Evolutionary conservation across 768 basidiomycete species (phyloP).

Genomic region (Leccinellum albellum): DNA sequence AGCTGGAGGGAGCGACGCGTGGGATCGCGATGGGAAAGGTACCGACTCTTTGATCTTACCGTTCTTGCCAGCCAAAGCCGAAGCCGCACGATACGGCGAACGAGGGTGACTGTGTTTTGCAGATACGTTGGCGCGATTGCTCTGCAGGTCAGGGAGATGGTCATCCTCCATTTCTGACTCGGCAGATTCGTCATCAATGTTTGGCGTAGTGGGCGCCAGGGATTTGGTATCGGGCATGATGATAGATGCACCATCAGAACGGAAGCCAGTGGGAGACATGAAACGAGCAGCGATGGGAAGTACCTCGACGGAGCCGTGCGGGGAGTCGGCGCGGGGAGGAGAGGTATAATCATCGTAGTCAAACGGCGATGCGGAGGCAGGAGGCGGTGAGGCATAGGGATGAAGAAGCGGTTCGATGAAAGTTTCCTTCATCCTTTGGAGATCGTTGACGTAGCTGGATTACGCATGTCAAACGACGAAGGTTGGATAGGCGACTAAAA

Average conservation of each 20-base stretch:
- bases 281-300: slow-evolving; percentile 88
- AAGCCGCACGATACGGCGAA: slow-evolving; percentile 65
- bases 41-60: slow-evolving; percentile 45
- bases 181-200: slow-evolving; percentile 71
- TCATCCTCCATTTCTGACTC: slow-evolving; percentile 68
- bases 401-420: slow-evolving; percentile 90
- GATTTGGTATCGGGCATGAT: slow-evolving; percentile 48
- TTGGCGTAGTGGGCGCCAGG: slow-evolving; percentile 43
- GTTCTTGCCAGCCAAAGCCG: slow-evolving; percentile 39
- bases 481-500: slow-evolving; percentile 8
- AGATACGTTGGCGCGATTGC: slow-evolving; percentile 21
- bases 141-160: slow-evolving; percentile 34
- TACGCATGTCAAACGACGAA: slow-evolving; percentile 10
- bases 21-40: slow-evolving; percentile 77
- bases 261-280: slow-evolving; percentile 62
- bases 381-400: slow-evolving; percentile 51
- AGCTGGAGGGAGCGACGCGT: slow-evolving; percentile 70
- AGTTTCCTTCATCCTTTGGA: slow-evolving; percentile 88
- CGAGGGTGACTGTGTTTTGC: slow-evolving; percentile 67
- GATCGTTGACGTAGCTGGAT: slow-evolving; percentile 84
- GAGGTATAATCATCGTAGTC: slow-evolving; percentile 63
- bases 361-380: slow-evolving; percentile 49
- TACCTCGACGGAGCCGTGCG: slow-evolving; percentile 67
- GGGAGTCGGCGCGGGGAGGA: slow-evolving; percentile 53
- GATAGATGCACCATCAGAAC: slow-evolving; percentile 42